Percentiles rank a stretch among this genome's conserved stretches.
Evolutionary conservation across 495 filamentous ascomycete species (phyloP).

Genomic region (Oleoguttula mirabilis): DNA sequence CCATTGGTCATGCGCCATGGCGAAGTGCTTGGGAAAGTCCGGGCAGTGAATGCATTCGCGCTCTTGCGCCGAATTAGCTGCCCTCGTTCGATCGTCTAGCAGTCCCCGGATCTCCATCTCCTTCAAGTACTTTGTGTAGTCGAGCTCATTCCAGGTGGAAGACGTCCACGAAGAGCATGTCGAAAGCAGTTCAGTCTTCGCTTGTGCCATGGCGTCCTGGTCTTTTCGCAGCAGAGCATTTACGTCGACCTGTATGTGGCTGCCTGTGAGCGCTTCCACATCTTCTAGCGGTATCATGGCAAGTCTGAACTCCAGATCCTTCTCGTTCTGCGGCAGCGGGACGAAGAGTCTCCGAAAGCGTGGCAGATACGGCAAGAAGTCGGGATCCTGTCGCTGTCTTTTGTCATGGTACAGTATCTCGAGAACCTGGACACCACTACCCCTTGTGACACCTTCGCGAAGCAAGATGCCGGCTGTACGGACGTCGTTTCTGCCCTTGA

Average conservation of each 20-base stretch:
- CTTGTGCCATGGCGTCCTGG: conserved; percentile 33
- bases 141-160: conserved; percentile 72
- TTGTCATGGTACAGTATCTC: conserved; percentile 51
- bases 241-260: conserved; percentile 33
- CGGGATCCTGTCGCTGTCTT: conserved; percentile 55
- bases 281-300: conserved; percentile 56
- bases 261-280: conserved; percentile 70
- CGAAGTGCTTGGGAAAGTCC: conserved; percentile 75
- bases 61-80: conserved; percentile 44
- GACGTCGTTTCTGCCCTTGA: conserved; percentile 57
- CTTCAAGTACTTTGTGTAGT: conserved; percentile 59
- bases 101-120: conserved; percentile 64
- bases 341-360: conserved; percentile 49
- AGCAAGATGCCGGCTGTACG: conserved; percentile 69
- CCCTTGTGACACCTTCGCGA: conserved; percentile 56
- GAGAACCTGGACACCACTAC: conserved; percentile 60
- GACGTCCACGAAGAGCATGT: conserved; percentile 58
- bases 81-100: conserved; percentile 52
- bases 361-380: conserved; percentile 68
- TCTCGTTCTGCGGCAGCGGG: conserved; percentile 37
- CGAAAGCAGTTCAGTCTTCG: conserved; percentile 48
- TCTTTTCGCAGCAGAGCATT: conserved; percentile 22
- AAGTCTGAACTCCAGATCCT: conserved; percentile 51
- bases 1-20: conserved; percentile 93
- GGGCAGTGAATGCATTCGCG: conserved; percentile 53